Conservation (phyloP, 2,329 filamentous ascomycete species). For the Botrytis squamosa region DNA sequence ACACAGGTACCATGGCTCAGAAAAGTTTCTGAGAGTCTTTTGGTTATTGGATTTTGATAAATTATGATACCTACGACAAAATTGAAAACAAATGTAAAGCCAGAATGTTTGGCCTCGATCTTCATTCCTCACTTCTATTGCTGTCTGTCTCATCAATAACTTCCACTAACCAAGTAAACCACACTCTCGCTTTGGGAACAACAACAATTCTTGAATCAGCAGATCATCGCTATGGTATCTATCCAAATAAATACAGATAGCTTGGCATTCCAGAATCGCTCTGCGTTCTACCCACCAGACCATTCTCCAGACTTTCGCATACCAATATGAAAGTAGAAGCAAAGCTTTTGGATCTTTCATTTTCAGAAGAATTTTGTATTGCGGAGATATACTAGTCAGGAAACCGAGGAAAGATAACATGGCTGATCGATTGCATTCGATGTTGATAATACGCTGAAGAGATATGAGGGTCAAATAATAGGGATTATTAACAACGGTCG, state of each 20-base stretch:
- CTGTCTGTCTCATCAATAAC: neutral
- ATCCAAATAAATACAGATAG: conserved; percentile 48
- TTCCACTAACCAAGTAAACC: neutral
- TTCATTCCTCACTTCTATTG: neutral
- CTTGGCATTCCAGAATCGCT: conserved; percentile 49
- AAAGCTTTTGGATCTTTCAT: conserved; percentile 53
- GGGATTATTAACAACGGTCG: conserved; percentile 18
- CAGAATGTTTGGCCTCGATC: neutral
- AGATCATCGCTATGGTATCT: conserved; percentile 32
- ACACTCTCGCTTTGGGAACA: conserved; percentile 22
- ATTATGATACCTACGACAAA: neutral
- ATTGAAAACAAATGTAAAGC: neutral
- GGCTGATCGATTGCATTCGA: conserved; percentile 41
- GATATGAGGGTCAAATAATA: conserved; percentile 24
- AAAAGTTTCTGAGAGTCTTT: neutral
- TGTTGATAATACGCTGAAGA: conserved; percentile 18
- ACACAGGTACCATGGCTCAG: neutral
- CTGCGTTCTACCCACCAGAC: conserved; percentile 52
- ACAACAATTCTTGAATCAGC: conserved; percentile 24
- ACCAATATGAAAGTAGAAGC: conserved; percentile 57
- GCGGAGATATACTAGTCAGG: conserved; percentile 45
- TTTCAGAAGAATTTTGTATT: conserved; percentile 48
- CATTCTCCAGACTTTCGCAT: conserved; percentile 46
- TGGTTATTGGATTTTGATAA: neutral
- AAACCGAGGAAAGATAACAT: conserved; percentile 50